These are phyloP conservation scores for Jamesozyma rosinii DNA, from an alignment of 805 yeast species.

Conservation along the genomic window DNA sequence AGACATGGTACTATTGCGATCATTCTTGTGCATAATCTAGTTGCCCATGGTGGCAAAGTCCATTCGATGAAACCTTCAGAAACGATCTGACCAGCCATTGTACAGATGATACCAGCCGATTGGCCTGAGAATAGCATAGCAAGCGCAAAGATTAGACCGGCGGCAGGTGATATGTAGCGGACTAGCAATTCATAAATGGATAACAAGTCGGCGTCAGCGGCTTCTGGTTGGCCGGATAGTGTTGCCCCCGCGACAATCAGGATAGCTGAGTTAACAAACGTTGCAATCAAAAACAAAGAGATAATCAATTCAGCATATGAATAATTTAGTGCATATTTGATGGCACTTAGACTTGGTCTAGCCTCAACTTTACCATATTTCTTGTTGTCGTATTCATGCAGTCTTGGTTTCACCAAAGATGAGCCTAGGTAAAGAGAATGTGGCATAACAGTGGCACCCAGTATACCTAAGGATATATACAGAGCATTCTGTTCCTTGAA, in stretches of 20 bases:
- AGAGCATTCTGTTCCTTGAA: conserved; percentile 59
- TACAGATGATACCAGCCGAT: conserved; percentile 89
- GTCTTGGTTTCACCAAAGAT: conserved; percentile 77
- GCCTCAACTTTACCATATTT: conserved; percentile 42
- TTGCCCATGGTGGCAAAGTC: conserved; percentile 71
- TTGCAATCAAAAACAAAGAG: conserved; percentile 76
- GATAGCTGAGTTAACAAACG: conserved; percentile 87
- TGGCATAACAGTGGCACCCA: conserved; percentile 95
- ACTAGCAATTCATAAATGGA: conserved; percentile 68
- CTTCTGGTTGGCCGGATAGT: conserved; percentile 51
- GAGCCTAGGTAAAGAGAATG: conserved; percentile 80
- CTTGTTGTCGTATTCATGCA: conserved; percentile 60
- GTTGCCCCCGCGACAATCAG: conserved; percentile 89
- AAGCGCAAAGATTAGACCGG: conserved; percentile 80
- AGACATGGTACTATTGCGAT: conserved; percentile 81
- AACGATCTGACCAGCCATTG: conserved; percentile 89
- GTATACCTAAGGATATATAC: conserved; percentile 69
- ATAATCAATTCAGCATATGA: conserved; percentile 77
- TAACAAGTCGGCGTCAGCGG: conserved; percentile 71
- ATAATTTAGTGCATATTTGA: conserved; percentile 66
- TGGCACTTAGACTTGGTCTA: conserved; percentile 72
- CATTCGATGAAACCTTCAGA: conserved; percentile 81
- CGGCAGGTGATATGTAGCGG: conserved; percentile 67
- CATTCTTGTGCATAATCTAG: conserved; percentile 72
- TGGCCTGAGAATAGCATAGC: conserved; percentile 89